Conservation (phyloP, 306 rosid species). For the Morella rubra region DNA sequence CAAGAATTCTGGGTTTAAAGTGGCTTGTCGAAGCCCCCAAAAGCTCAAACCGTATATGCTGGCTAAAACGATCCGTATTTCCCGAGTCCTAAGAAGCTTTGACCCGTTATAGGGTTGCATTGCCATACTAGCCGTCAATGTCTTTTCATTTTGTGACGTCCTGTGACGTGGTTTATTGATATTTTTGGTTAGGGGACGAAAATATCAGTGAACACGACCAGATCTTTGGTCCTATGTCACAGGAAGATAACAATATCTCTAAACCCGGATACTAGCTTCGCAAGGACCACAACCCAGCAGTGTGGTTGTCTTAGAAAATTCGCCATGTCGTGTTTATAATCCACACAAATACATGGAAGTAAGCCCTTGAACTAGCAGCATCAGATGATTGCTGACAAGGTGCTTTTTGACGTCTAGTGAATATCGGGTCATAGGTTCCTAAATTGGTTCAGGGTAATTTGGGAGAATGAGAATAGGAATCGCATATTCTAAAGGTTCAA, state of each 20-base stretch:
- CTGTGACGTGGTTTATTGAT: slow-evolving; percentile 13
- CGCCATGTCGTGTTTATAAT: neutral
- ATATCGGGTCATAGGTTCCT: neutral
- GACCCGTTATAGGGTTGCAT: neutral
- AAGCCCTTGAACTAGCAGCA: neutral
- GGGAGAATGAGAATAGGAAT: too few species aligned
- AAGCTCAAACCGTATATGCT: too few species aligned
- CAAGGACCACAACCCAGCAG: slow-evolving; percentile 21
- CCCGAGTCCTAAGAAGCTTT: neutral
- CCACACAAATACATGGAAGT: neutral
- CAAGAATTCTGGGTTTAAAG: too few species aligned
- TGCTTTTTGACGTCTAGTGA: neutral
- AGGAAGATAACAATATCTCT: neutral
- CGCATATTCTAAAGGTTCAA: too few species aligned
- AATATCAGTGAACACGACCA: slow-evolving; percentile 34
- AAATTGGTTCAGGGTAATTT: neutral
- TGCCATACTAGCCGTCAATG: neutral
- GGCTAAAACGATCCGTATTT: too few species aligned
- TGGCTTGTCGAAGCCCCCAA: too few species aligned
- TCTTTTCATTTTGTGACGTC: neutral
- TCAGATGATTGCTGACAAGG: neutral
- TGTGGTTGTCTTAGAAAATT: slow-evolving; percentile 18
- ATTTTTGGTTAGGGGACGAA: slow-evolving; percentile 15
- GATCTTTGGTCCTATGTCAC: neutral
- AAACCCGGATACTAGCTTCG: neutral